Base-by-base conservation (phyloP, 148 eudicot species). In the Rhododendron mucronatum region DNA sequence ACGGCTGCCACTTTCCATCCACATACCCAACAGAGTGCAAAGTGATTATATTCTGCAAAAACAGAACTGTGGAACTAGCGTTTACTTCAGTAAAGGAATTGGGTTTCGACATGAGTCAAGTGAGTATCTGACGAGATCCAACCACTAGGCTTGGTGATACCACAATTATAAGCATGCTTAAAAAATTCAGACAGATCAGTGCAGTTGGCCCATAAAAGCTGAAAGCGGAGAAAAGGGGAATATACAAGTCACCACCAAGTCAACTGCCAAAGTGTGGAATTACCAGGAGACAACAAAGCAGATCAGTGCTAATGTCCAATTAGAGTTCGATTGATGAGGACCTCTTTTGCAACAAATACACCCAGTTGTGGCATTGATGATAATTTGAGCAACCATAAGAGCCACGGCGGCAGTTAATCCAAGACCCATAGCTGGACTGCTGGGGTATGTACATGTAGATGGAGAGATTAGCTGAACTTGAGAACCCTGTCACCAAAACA, bases 271-370 rank as follows among this genome's bases (percentile, higher is more conserved):
- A 16, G 30, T 35, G 30, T 77, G 61, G 28, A 84, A 86, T 88
- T 96, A 96, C 99, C 99, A 95, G 89, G 99, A 96, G 12, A 96
- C 90, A 41, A 92, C 83, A 85, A 92, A 96, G 93, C 94, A 95
- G 88, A 92, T 65, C 14, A 95, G 89, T 48, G 98, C 93, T 11
- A 92, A 73, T 11, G 93, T 88, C 94, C 96, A 92, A 81, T 87
- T 90, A 74, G 94, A 48, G 85, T 84, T 86, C 35, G 92, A 73
- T 57, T 90, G 89, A 79, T 89, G 93, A 14, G 92, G 91, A 80
- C 92, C 88, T 83, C 90, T 91, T 81, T 92, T 88, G 86, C 96
- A 94, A 83, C 99, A 96, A 57, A 93, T 84, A 86, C 99, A 96
- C 21, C 99, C 97, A 63, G 91, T 91, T 3, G 91, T 91, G 87